These are phyloP conservation scores for Coprinopsis sp. DNA, from an alignment of 768 basidiomycete genomes.

Conservation along the genomic window DNA sequence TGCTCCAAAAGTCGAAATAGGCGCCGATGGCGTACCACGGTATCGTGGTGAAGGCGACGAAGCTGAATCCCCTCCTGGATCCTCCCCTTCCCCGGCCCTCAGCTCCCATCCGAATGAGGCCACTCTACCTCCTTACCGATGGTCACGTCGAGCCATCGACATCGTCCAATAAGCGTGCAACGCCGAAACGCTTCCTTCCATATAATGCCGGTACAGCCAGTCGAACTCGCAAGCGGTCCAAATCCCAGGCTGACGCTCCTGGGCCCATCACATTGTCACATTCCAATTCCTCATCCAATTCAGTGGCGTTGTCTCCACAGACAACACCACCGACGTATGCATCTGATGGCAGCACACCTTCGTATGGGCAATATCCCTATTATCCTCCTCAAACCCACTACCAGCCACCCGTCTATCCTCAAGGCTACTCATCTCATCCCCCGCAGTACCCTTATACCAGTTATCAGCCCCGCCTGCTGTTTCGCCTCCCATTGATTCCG, in stretches of 20 bases:
- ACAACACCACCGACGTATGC: no score
- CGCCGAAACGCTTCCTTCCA: slow-evolving; percentile 41
- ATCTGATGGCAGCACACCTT: no score
- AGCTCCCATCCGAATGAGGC: slow-evolving; percentile 22
- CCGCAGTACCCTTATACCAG: no score
- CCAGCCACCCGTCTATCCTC: no score
- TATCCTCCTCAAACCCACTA: no score
- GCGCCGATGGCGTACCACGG: slow-evolving; percentile 73
- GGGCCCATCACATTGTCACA: no score
- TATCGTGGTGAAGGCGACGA: slow-evolving; percentile 86
- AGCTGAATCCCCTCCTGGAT: slow-evolving; percentile 42
- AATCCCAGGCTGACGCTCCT: slow-evolving; percentile 16
- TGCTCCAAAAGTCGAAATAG: slow-evolving; percentile 84
- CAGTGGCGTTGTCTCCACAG: no score
- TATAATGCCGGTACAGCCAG: slow-evolving; percentile 32
- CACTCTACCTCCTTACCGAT: slow-evolving; percentile 45
- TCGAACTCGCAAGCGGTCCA: slow-evolving; percentile 34
- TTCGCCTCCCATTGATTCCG: no score
- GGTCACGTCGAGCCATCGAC: slow-evolving; percentile 30
- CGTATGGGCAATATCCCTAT: no score
- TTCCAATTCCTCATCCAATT: no score
- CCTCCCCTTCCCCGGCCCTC: slow-evolving; percentile 36
- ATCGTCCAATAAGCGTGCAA: slow-evolving; percentile 29
- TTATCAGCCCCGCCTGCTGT: no score
- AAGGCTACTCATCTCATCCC: no score